These are phyloP conservation scores for Candida succiphila DNA, from an alignment of 805 yeast genomes.

Conservation along the genomic window DNA sequence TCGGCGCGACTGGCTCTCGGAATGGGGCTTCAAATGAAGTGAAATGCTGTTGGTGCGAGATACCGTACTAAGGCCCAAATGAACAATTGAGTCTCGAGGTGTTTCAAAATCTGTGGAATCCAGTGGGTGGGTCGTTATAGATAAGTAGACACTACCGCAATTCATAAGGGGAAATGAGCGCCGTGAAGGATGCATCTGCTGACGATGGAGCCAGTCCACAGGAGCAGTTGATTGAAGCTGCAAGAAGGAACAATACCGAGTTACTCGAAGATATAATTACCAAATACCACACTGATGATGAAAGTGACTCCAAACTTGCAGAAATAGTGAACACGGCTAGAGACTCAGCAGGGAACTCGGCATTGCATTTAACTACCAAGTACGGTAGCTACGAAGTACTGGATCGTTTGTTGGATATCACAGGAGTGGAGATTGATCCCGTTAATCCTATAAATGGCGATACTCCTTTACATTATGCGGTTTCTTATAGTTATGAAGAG, in stretches of 20 bases:
- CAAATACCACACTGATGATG: conserved; percentile 25
- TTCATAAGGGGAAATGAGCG: too few relatives aligned
- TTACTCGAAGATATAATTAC: conserved; percentile 30
- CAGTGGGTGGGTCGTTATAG: too few relatives aligned
- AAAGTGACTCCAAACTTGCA: conserved; percentile 28
- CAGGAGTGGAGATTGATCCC: conserved; percentile 88
- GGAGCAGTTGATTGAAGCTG: conserved; percentile 79
- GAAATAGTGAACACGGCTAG: conserved; percentile 55
- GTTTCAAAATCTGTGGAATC: too few relatives aligned
- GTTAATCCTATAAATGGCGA: conserved; percentile 60
- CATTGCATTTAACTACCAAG: conserved; percentile 73
- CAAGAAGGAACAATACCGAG: conserved; percentile 81
- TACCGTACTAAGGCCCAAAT: too few relatives aligned
- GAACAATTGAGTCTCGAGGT: too few relatives aligned
- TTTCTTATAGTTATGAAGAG: conserved; percentile 63
- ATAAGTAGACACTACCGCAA: too few relatives aligned
- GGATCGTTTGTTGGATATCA: conserved; percentile 74
- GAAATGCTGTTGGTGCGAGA: too few relatives aligned
- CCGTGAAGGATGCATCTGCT: too few relatives aligned
- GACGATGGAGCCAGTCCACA: conserved; percentile 62
- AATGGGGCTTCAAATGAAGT: too few relatives aligned
- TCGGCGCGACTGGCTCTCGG: too few relatives aligned
- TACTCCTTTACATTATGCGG: conserved; percentile 87
- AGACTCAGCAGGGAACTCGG: conserved; percentile 71
- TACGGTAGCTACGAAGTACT: conserved; percentile 82